Evolutionary conservation across 225 moss, liverwort and hornwort species (phyloP).

Genomic region (Pseudoscleropodium purum): DNA sequence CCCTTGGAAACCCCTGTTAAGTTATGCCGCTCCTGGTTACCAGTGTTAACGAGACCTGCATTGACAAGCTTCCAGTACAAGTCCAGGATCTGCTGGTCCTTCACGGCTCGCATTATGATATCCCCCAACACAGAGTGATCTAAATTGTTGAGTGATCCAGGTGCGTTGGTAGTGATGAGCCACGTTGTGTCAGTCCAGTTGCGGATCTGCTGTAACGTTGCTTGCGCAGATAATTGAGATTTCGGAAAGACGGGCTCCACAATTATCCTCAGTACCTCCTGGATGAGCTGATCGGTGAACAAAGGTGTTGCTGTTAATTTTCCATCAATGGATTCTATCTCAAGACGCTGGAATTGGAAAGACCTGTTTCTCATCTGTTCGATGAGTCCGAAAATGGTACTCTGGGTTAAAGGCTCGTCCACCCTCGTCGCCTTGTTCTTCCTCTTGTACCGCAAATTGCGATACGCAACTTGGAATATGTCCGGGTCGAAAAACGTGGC

Average conservation of each 20-base stretch:
- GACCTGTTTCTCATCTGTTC: slow-evolving; percentile 56
- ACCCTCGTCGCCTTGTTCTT: not conserved
- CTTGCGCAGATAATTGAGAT: slow-evolving; percentile 17
- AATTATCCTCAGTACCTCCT: slow-evolving; percentile 28
- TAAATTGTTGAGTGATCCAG: slow-evolving; percentile 10
- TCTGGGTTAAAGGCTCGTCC: not conserved
- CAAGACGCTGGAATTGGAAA: slow-evolving; percentile 35
- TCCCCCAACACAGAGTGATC: slow-evolving; percentile 26
- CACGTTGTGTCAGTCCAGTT: slow-evolving; percentile 47
- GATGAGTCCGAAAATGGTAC: slow-evolving; percentile 6
- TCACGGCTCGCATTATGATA: slow-evolving; percentile 25
- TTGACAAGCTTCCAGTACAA: slow-evolving; percentile 57
- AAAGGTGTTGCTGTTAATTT: not conserved
- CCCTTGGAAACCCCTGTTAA: slow-evolving; percentile 38
- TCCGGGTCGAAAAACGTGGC: slow-evolving; percentile 31
- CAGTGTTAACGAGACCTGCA: slow-evolving; percentile 21
- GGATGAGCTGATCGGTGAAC: slow-evolving; percentile 28
- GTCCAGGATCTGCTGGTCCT: slow-evolving; percentile 57
- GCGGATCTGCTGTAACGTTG: slow-evolving; percentile 27
- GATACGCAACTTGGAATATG: slow-evolving; percentile 16
- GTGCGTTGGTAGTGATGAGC: slow-evolving; percentile 10
- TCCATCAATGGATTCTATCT: not conserved
- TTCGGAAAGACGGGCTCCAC: slow-evolving; percentile 24
- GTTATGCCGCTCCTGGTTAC: slow-evolving; percentile 19
- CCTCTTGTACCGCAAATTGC: slow-evolving; percentile 15